Base-by-base conservation (phyloP, 2,329 filamentous ascomycete genomes). In the Fusarium ambrosium region DNA sequence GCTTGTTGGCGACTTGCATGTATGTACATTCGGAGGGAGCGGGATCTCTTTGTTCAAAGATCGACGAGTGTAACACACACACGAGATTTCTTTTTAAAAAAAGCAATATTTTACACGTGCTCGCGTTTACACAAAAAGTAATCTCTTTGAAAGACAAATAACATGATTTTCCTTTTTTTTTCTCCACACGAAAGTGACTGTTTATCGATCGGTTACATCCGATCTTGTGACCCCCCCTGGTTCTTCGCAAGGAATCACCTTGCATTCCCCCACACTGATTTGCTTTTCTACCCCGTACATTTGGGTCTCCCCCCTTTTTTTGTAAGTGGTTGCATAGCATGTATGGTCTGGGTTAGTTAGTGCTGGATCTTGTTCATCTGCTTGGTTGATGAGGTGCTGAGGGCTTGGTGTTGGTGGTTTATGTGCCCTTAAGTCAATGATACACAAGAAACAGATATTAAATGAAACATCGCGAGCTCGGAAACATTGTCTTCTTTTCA, bases 401-500 rank as follows among this genome's bases (percentile, higher is more conserved):
- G 43, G n/a, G n/a, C n/a, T n/a, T n/a, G n/a, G n/a, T n/a, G n/a
- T n/a, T n/a, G n/a, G n/a, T n/a, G n/a, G n/a, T n/a, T n/a, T n/a
- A n/a, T n/a, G 14, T 6, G 2, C 2, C 4, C 3, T 48, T 10
- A 22, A 6, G 43, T 48, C 2, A 18, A 24, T 27, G 43, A 48
- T 18, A 48, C 22, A 48, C 29, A 29, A 20, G 10, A 13, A 14
- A 22, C 13, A 45, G 20, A 45, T 24, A 24, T 45, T 45, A 45
- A 53, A 32, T 53, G 24, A 18, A 32, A 32, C 4, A n/a, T 4
- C 18, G 32, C n/a, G 18, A 27, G 22, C 14, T 48, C 7, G 14
- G 22, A 48, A 48, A 4, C 6, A 18, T 98, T n/a, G 97, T 92
- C 68, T 97, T 95, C 37, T 88, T 89, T 83, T 98, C 95, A 6